phyloP scores from a whole-genome alignment of 148 eudicot genomes.

The Pouteria glomerata region DNA sequence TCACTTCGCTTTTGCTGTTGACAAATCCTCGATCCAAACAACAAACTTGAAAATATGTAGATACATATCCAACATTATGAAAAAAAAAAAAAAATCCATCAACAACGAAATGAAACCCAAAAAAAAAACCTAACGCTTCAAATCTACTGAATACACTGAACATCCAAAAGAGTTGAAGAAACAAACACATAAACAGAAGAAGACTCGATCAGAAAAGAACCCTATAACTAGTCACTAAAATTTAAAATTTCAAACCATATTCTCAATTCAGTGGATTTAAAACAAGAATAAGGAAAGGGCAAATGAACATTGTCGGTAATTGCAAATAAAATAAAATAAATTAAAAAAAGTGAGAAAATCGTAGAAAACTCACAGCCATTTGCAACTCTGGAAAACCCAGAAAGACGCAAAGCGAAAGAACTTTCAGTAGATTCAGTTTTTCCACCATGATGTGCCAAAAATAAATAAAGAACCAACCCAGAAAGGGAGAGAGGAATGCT shows the following conservation, averaged over 20 bases:
- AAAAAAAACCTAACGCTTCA: not conserved
- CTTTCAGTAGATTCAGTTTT: not conserved
- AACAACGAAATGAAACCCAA: not conserved
- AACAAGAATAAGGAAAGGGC: not conserved
- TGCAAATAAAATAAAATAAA: too few species aligned
- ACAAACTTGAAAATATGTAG: too few species aligned
- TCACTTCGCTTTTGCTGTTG: too few species aligned
- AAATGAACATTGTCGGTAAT: not conserved
- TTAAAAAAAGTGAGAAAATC: not conserved
- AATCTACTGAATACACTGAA: not conserved
- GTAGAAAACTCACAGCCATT: conserved; percentile 12
- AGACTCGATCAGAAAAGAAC: not conserved
- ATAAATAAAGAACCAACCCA: too few species aligned
- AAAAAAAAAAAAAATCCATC: not conserved
- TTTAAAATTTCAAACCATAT: not conserved
- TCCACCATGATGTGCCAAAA: too few species aligned
- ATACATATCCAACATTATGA: not conserved
- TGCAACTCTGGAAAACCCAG: not conserved
- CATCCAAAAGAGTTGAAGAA: not conserved
- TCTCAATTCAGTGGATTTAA: not conserved
- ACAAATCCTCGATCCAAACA: too few species aligned
- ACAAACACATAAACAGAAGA: not conserved
- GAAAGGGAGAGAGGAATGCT: not conserved
- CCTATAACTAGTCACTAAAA: not conserved
- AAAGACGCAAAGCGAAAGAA: not conserved